Base-by-base conservation (phyloP, 495 filamentous ascomycete genomes). In the Hypoxylon perforatum region DNA sequence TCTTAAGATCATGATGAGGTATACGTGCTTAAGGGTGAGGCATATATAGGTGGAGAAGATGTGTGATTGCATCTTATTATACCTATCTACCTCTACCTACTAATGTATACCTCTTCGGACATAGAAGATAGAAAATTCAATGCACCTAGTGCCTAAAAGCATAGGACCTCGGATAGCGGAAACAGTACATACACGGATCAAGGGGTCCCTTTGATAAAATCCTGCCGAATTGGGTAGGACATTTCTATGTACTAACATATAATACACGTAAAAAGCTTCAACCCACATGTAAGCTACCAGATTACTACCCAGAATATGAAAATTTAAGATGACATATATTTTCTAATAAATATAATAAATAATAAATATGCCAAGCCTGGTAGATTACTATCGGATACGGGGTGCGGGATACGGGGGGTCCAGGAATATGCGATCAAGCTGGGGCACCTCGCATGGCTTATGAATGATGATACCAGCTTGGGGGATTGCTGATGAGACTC, bases 381-480 rank as follows among this genome's bases (percentile, higher is more conserved):
- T 63, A 59, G 58, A 63, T 68, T 68, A 68, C 47, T 44, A 59
- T 59, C 54, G 59, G 59, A 55, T 63, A 68, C 59, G 58, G 59
- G n/a, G 30, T 22, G 25, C 47, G 30, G 30, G 17, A 18, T 38
- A 65, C 56, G 42, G 63, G 56, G 11, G n/a, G 14, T 33, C 46
- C 33, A 23, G 22, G 25, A 28, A 28, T n/a, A n/a, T n/a, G 22
- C 11, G 6, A 49, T n/a, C 12, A 17, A 44, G 41, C 6, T 19
- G 15, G 41, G 41, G 6, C 12, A n/a, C 2, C 19, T n/a, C n/a
- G n/a, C n/a, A n/a, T 12, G 35, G 44, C 10, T 30, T 15, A 4
- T 57, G 63, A 56, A 57, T 50, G 50, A 62, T 67, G 41, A 50
- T 62, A 62, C 52, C 57, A 51, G 51, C 46, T 58, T 53, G 44